phyloP scores from a whole-genome alignment of 2,329 filamentous ascomycete genomes.

The Chrysoporthe deuterocubensis region DNA sequence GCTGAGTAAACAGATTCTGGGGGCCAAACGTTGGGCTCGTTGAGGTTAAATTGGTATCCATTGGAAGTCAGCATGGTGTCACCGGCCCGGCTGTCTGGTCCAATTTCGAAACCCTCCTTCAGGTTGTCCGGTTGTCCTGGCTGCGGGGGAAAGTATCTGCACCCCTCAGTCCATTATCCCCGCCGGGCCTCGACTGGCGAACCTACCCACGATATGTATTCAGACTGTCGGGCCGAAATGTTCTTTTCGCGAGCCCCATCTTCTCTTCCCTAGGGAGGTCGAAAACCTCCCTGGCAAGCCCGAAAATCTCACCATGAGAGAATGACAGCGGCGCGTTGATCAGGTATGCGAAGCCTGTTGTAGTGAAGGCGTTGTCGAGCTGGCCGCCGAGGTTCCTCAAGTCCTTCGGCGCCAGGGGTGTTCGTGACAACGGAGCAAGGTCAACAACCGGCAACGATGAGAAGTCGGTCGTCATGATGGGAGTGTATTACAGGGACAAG shows the following conservation, averaged over 20 bases:
- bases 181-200: not conserved
- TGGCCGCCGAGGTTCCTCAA: slow-evolving; percentile 26
- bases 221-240: slow-evolving; percentile 42
- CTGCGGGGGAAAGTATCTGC: slow-evolving; percentile 49
- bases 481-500: not conserved
- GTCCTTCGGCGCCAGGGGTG: not conserved
- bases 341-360: slow-evolving; percentile 52
- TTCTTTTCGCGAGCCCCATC: slow-evolving; percentile 46
- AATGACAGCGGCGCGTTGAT: slow-evolving; percentile 47
- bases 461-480: not conserved
- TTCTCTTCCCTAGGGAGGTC: slow-evolving; percentile 41
- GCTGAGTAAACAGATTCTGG: not conserved
- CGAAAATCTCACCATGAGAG: slow-evolving; percentile 47
- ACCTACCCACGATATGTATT: slow-evolving; percentile 48
- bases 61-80: not conserved
- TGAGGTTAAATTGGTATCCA: not conserved
- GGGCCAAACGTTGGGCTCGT: slow-evolving; percentile 12
- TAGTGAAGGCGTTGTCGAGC: slow-evolving; percentile 47
- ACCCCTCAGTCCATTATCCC: slow-evolving; percentile 27
- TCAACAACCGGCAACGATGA: not conserved
- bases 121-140: slow-evolving; percentile 45
- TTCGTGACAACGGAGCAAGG: not conserved
- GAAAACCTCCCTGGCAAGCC: slow-evolving; percentile 45
- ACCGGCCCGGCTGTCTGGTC: slow-evolving; percentile 32
- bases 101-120: slow-evolving; percentile 52